Base-by-base conservation (phyloP, 2,329 filamentous ascomycete genomes). In the Hyphodiscus sp. region DNA sequence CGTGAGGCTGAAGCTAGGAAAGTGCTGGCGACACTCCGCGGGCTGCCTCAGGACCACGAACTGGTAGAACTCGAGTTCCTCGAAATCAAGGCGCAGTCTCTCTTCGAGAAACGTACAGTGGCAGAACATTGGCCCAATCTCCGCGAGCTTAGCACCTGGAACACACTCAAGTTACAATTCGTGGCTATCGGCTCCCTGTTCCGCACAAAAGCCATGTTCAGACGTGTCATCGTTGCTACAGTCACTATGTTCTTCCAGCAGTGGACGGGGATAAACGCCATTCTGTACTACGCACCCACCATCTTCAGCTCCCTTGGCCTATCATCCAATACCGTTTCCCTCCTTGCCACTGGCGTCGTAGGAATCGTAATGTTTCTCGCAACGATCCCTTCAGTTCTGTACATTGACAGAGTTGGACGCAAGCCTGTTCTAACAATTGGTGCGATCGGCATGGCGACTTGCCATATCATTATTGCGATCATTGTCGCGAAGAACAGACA, bases 81-180 rank as follows among this genome's bases (percentile, higher is more conserved):
- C n/a, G 88, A 92, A 67, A 91, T 92, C 71, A 88, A 89, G 68
- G 86, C 87, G 0, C 85, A 90, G 67, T 85, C 82, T 0, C 68
- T 87, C 18, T 94, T 92, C 60, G 87, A 92, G 69, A 88, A 91
- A 70, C 79, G 82, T 33, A 82, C 81, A 0, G 75, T 85, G 10
- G 78, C 80, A 0, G 83, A 86, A 57, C 75, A 83, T 20, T 90
- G 87, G 67, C 87, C 87, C 0, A 74, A 85, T 33, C 72, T 87
- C 15, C 72, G 76, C 1, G 76, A 83, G 54, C 75, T 76, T 49
- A 86, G 81, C 0, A 70, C 74, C 1, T 79, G 76, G 79, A 85
- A 86, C 66, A 77, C 71, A n/a, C 78, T 83, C 64, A 87, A 82
- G 69, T 72, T 87, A 8, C 84, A 89, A 62, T 89, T 84, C 56